Base-by-base conservation (phyloP, 495 filamentous ascomycete genomes). In the Xylaria sp. region DNA sequence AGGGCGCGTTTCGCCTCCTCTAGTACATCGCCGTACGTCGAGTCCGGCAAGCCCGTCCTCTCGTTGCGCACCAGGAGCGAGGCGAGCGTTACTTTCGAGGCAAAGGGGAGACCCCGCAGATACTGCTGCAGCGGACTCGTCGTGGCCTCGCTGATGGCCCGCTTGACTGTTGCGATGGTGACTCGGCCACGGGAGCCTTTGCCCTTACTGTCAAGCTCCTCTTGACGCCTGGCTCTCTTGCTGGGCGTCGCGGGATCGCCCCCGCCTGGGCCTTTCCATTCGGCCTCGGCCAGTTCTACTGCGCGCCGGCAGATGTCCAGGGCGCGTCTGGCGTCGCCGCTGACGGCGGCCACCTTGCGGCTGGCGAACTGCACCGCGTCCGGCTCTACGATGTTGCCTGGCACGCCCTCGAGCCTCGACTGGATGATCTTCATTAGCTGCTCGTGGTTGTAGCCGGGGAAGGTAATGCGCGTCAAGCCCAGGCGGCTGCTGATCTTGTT, bases 381-480 rank as follows among this genome's bases (percentile, higher is more conserved):
- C 14, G 93, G 81, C 46, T 98, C 93, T 24, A 98, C 95, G 55
- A 98, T 93, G 76, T 94, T 88, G 24, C 94, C 95, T 0, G 92
- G 93, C 12, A 98, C 93, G 35, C 91, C 92, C 72, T 91, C 89
- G 7, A 99, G 88, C 15, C 97, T 90, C 6, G 93, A 96, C 75
- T 93, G 90, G 69, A 99, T 97, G 73, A 99, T 98, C 71, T 92
- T 91, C 92, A 98, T 97, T n/a, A 99, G 86, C 79, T 98, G 97
- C 57, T 93, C 93, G 81, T 98, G 95, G 58, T 93, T 97, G 79
- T 99, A 99, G 29, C 97, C 97, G 0, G 95, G 94, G 76, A 99
- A 99, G 1, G 96, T 97, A 75, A 99, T 97, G 72, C 97, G 88
- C 24, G 92, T 95, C 7, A 97, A 81, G 24, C 93, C 95, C 46